Conservation (phyloP, 2,329 filamentous ascomycete genomes). For the Stagonosporopsis chrysanthemi region DNA sequence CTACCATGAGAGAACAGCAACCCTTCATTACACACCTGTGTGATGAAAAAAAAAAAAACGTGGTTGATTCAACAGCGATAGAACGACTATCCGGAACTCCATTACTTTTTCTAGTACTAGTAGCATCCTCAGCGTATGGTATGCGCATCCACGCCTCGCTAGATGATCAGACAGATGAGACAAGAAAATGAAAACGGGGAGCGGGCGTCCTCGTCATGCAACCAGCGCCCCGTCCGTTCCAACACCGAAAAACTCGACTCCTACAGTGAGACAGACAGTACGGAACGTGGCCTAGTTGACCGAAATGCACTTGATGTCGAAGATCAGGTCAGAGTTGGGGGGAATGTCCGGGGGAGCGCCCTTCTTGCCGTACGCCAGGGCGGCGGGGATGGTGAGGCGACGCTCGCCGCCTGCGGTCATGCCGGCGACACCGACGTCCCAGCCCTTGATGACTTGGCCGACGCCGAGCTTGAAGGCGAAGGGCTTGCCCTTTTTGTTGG, state of each 20-base stretch:
- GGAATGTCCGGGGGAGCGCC: slow-evolving; percentile 80
- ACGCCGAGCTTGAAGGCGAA: slow-evolving; percentile 95
- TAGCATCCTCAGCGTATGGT: slow-evolving; percentile 48
- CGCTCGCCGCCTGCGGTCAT: slow-evolving; percentile 95
- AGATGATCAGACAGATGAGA: slow-evolving; percentile 34
- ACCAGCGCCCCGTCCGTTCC: no score
- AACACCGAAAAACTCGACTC: no score
- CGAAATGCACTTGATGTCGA: slow-evolving; percentile 71
- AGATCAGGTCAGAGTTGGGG: slow-evolving; percentile 86
- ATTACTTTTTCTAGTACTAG: slow-evolving; percentile 38
- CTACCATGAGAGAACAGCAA: background rate
- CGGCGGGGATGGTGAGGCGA: slow-evolving; percentile 85
- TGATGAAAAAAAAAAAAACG: no score
- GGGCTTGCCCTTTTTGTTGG: slow-evolving; percentile 98
- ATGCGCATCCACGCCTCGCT: slow-evolving; percentile 38
- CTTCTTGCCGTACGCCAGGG: slow-evolving; percentile 89
- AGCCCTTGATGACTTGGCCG: slow-evolving; percentile 98
- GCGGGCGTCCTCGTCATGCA: no score
- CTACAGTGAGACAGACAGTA: no score
- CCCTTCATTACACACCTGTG: no score
- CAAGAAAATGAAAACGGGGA: no score
- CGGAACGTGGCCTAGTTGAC: slow-evolving; percentile 50
- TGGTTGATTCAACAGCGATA: no score
- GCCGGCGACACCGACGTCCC: slow-evolving; percentile 92
- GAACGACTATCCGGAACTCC: slow-evolving; percentile 26